Percentiles rank a stretch among this genome's conserved stretches.
Conservation (phyloP, 805 yeast genomes). For the Pichia exigua region DNA sequence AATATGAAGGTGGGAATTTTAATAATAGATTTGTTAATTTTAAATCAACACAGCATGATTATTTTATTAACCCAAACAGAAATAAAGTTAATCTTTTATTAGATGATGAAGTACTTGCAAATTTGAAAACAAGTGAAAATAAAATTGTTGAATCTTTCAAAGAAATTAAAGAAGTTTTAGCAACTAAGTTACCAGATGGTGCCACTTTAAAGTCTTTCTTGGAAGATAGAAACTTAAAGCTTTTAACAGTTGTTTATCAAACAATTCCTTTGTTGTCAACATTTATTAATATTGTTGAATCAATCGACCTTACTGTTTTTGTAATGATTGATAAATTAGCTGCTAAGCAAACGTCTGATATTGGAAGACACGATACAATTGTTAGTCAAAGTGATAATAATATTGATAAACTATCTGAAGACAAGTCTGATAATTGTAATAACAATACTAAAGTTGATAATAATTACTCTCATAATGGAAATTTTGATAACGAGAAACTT, state of each 20-base stretch:
- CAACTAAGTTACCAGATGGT: constrained; percentile 29
- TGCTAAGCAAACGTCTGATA: constrained; percentile 2
- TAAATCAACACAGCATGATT: constrained; percentile 20
- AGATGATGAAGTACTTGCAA: constrained; percentile 39
- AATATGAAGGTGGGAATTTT: constrained; percentile 76
- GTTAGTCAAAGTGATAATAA: not conserved
- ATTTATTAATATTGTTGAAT: constrained; percentile 46
- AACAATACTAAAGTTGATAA: too few species aligned
- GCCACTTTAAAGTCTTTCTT: constrained; percentile 18
- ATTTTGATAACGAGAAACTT: not conserved
- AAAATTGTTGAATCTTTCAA: constrained; percentile 33
- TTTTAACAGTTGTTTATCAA: constrained; percentile 46
- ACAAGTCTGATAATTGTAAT: not conserved
- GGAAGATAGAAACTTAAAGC: constrained; percentile 41
- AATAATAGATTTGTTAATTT: constrained; percentile 51
- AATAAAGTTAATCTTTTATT: constrained; percentile 35
- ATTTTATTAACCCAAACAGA: constrained; percentile 20
- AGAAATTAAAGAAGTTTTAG: constrained; percentile 36
- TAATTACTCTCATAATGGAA: too few species aligned
- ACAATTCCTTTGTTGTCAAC: constrained; percentile 41
- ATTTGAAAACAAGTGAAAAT: constrained; percentile 29
- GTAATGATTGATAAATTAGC: constrained; percentile 26
- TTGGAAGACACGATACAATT: constrained; percentile 16
- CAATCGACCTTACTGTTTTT: constrained; percentile 54
- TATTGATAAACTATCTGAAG: too few species aligned